Evolutionary conservation across 176 grass and related monocot genomes (phyloP).

Genomic region (Oryza punctata): DNA sequence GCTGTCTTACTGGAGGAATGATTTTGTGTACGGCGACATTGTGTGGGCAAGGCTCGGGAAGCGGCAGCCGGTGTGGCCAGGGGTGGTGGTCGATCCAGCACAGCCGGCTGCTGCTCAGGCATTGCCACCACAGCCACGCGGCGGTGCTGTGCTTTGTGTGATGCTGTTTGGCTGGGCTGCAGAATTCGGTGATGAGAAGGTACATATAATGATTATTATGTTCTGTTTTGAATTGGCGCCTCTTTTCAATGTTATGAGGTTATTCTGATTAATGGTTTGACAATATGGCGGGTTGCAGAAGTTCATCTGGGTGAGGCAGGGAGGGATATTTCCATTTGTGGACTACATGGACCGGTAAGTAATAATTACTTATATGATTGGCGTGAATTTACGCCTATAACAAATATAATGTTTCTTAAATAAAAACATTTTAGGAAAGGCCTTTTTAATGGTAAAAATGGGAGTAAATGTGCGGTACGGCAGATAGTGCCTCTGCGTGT

Average conservation of each 20-base stretch:
- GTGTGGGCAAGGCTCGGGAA: constrained; percentile 89
- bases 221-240: neutral
- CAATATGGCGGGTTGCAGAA: constrained; percentile 54
- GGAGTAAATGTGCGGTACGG: constrained; percentile 14
- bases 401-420: constrained; percentile 14
- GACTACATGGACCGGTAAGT: constrained; percentile 90
- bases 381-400: neutral
- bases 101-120: constrained; percentile 54
- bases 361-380: constrained; percentile 29
- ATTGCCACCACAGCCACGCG: constrained; percentile 46
- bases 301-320: constrained; percentile 78
- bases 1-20: constrained; percentile 8
- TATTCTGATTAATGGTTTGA: constrained; percentile 39
- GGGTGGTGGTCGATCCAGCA: constrained; percentile 71
- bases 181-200: constrained; percentile 70
- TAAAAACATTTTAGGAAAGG: neutral
- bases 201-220: constrained; percentile 25
- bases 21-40: constrained; percentile 78
- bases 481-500: neutral
- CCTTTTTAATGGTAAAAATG: neutral
- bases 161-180: constrained; percentile 82
- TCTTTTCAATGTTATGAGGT: constrained; percentile 7
- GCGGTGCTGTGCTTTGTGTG: constrained; percentile 59
- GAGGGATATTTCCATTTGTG: constrained; percentile 83
- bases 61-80: constrained; percentile 79